Evolutionary conservation across 2,329 filamentous ascomycete genomes (phyloP), one percentile per base, ranked within the genome.

Genomic region (Botrytis medusae): DNA sequence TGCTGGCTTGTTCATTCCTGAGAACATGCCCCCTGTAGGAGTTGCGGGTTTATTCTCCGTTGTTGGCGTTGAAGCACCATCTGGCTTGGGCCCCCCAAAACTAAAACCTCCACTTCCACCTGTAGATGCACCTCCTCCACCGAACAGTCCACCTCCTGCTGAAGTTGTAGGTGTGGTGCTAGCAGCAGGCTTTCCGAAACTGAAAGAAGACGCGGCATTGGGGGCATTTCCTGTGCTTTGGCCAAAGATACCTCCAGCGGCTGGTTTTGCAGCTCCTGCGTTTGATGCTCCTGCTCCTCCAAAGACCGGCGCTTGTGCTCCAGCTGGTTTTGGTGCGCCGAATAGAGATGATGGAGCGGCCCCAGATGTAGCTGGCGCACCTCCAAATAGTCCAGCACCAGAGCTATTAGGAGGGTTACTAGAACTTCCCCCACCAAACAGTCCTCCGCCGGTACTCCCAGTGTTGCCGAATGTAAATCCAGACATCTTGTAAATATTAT

Each of bases 391-490:
- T 29, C 60, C 61, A 67, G 62, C 46, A n/a, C 71, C 71, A 59
- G 71, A 72, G 40, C 61, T 60, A 32, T 72, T 72, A n/a, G 71
- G 62, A n/a, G 70, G 51, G 44, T 59, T 72, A 40, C 42, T 72
- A 29, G 61, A 32, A 34, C 61, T 69, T 68, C 64, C 72, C 61
- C 68, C 37, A 42, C 69, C 69, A 34, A 64, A 71, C 42, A 65
- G 18, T 42, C 46, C n/a, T 8, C 59, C 69, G 22, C 72, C 68
- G 6, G 74, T 74, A 37, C 77, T 77, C 51, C 70, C 73, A 25
- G 74, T 54, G 67, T 42, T 61, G 61, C 81, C 81, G 74, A 84
- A 84, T 73, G 51, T 78, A 72, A 82, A 80, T 46, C 82, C 79
- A 81, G 83, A 59, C 48, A 71, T 69, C 29, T 73, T 71, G 82